Conservation (phyloP, 148 eudicot species). For the Chenopodium formosanum region DNA sequence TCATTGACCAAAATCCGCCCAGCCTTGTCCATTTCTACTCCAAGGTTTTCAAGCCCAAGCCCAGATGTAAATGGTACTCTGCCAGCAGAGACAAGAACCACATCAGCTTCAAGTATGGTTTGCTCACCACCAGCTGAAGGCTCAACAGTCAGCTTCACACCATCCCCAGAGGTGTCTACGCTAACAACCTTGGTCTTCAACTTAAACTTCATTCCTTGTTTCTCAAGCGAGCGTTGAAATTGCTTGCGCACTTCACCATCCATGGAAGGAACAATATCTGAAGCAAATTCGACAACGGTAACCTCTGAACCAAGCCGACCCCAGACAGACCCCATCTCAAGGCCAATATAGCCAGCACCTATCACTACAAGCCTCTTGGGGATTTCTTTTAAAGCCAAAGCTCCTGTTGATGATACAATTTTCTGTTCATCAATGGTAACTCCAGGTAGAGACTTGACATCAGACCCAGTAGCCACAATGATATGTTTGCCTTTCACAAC, state of each 20-base stretch:
- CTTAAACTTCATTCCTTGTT: slow-evolving; percentile 93
- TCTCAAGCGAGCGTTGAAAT: slow-evolving; percentile 87
- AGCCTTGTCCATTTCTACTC: slow-evolving; percentile 76
- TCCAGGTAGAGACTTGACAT: slow-evolving; percentile 83
- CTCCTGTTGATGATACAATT: slow-evolving; percentile 78
- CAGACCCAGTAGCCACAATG: slow-evolving; percentile 91
- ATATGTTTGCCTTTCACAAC: slow-evolving; percentile 83
- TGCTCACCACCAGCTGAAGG: slow-evolving; percentile 90
- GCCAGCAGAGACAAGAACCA: slow-evolving; percentile 91
- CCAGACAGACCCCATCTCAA: slow-evolving; percentile 97
- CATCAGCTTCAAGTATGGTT: slow-evolving; percentile 75
- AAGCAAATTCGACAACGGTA: slow-evolving; percentile 83
- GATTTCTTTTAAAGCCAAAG: slow-evolving; percentile 67
- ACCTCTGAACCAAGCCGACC: slow-evolving; percentile 92
- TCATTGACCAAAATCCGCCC: slow-evolving; percentile 73
- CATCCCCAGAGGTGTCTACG: slow-evolving; percentile 58
- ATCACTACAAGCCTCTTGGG: slow-evolving; percentile 86
- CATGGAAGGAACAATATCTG: slow-evolving; percentile 89
- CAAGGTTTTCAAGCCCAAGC: slow-evolving; percentile 71
- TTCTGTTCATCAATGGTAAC: slow-evolving; percentile 84
- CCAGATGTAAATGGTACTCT: slow-evolving; percentile 78
- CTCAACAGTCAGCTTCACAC: slow-evolving; percentile 72
- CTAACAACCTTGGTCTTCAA: slow-evolving; percentile 90
- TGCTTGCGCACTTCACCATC: slow-evolving; percentile 86
- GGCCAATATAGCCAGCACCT: slow-evolving; percentile 97